Evolutionary conservation across 352 stramenopile species (phyloP).

Genomic region (Phytophthora tentaculata): DNA sequence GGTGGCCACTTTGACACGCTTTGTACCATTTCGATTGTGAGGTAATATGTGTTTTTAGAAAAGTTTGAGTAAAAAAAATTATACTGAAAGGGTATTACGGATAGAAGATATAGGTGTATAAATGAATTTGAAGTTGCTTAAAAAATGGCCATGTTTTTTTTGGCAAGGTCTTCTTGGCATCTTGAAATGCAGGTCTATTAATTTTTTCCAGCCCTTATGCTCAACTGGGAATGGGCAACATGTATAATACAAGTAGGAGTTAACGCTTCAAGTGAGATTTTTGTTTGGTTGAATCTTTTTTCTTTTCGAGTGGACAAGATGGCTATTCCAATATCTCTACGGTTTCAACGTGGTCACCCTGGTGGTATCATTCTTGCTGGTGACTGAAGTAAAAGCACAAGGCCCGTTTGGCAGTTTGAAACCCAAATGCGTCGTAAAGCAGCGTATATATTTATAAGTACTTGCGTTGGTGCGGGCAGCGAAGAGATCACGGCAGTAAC

Average conservation of each 20-base stretch:
- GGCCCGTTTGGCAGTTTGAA: too few species aligned
- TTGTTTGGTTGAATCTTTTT: too few species aligned
- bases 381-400: constrained; percentile 2
- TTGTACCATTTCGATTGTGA: constrained; percentile 36
- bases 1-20: not conserved
- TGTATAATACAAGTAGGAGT: too few species aligned
- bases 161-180: too few species aligned
- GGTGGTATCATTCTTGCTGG: not conserved
- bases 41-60: not conserved
- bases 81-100: not conserved
- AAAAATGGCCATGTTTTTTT: too few species aligned
- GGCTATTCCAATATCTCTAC: not conserved
- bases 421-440: not conserved
- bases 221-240: too few species aligned
- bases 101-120: too few species aligned
- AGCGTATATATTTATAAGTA: constrained; percentile 27
- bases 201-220: too few species aligned
- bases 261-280: too few species aligned
- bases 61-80: not conserved
- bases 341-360: not conserved
- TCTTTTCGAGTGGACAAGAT: not conserved
- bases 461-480: not conserved
- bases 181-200: too few species aligned
- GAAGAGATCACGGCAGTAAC: constrained; percentile 20
- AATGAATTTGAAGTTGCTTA: too few species aligned